Conservation (phyloP, 441 rosid species). For the Populus hybrid region DNA sequence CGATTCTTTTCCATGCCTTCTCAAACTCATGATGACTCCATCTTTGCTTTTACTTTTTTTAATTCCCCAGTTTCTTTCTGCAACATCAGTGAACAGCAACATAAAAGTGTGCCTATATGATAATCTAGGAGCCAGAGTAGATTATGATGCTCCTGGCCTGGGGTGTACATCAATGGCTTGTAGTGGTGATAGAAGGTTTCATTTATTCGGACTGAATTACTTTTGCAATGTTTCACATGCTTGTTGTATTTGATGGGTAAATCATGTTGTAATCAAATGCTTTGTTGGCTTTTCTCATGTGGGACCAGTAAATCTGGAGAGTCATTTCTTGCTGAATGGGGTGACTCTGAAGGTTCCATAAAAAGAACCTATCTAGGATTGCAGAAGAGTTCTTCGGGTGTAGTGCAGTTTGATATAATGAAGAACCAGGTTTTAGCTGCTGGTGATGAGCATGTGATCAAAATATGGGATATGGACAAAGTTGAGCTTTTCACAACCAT, state of each 20-base stretch:
- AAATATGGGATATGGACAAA: slow-evolving; percentile 60
- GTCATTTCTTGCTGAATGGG: slow-evolving; percentile 59
- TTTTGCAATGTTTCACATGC: slow-evolving; percentile 6
- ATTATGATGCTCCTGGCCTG: slow-evolving; percentile 54
- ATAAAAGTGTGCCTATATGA: slow-evolving; percentile 63
- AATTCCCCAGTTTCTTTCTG: slow-evolving; percentile 42
- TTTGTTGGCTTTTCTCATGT: slow-evolving; percentile 50
- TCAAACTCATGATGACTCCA: not conserved
- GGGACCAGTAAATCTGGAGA: slow-evolving; percentile 53
- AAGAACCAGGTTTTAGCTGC: slow-evolving; percentile 54
- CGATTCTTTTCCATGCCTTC: not conserved
- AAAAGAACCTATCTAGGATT: slow-evolving; percentile 45
- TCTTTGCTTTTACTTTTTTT: slow-evolving; percentile 8
- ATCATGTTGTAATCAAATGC: not conserved
- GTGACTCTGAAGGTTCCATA: slow-evolving; percentile 52
- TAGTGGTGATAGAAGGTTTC: slow-evolving; percentile 43
- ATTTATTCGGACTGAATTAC: slow-evolving; percentile 1
- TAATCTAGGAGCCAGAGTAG: slow-evolving; percentile 37
- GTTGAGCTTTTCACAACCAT: slow-evolving; percentile 36
- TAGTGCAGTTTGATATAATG: slow-evolving; percentile 46
- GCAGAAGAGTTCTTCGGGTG: slow-evolving; percentile 32
- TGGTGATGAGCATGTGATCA: slow-evolving; percentile 48
- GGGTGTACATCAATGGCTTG: slow-evolving; percentile 49
- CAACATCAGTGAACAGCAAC: slow-evolving; percentile 52
- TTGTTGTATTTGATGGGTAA: not conserved